Evolutionary conservation across 371 early-diverging fungal species (phyloP), one percentile per base, ranked within the genome.

Genomic region (Mucor velutinosus): DNA sequence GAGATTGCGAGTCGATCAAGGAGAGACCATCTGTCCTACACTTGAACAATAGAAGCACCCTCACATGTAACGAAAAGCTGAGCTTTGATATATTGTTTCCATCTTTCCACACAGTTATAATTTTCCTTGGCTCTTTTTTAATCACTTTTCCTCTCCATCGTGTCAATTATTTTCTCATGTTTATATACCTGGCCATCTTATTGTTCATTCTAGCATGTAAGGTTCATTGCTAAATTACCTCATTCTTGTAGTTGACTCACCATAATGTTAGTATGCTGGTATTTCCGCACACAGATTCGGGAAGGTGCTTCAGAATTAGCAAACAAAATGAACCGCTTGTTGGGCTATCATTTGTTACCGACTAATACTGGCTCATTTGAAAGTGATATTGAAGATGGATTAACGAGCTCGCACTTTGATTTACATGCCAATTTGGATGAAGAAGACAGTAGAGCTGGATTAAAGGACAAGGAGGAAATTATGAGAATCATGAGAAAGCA

Each of bases 341-440:
- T 84, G 29, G 84, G 84, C 10, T 84, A 84, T 58, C 84, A 78
- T 63, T 63, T 79, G 51, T 69, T 84, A 30, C 84, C 84, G 15
- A 81, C 81, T 0, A 74, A 73, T 27, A 66, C 65, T 15, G 84
- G 82, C 6, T 81, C 88, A 0, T 89, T 89, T 49, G 86, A 87
- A 71, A 68, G 75, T 14, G 89, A 90, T 62, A 85, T 89, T 53
- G 90, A 88, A 53, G 89, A 90, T 61, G 94, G 94, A 0, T 76
- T 94, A 25, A 87, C 86, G 21, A 91, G 91, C 58, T 79, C 80
- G 2, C 88, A 86, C 62, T 94, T 94, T 72, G 91, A 94, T 72
- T 67, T 93, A n/a, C 72, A 80, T 58, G 61, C 72, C 19, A 94
- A 94, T 69, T 65, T 92, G 7, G 75, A 79, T 5, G 86, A 81